Conservation (phyloP, 2,329 filamentous ascomycete genomes). For the Penicillium concentricum region DNA sequence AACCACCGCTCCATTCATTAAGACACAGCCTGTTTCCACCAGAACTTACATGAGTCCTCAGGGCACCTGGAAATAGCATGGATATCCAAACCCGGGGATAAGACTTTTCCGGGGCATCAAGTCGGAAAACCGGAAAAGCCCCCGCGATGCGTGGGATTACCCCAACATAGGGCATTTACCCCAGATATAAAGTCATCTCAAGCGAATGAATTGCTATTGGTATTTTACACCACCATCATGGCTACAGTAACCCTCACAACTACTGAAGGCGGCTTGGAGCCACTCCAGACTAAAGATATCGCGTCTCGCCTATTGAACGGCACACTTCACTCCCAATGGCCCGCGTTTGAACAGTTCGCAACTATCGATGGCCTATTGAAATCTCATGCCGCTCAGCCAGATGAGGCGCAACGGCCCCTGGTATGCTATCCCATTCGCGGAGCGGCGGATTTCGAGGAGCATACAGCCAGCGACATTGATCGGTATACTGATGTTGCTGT, state of each 20-base stretch:
- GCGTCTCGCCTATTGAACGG: conserved; percentile 21
- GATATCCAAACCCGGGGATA: background rate
- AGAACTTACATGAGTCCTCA: background rate
- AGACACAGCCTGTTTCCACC: rapidly evolving
- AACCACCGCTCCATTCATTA: background rate
- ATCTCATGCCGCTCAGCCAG: conserved; percentile 19
- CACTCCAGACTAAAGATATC: conserved; percentile 17
- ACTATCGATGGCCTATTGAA: conserved; percentile 23
- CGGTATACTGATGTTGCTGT: conserved; percentile 24
- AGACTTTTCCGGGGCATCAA: conserved; percentile 4
- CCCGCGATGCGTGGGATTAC: conserved; percentile 5
- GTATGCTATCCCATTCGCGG: conserved; percentile 20
- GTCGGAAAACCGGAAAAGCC: conserved; percentile 16
- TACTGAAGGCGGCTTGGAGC: conserved; percentile 5
- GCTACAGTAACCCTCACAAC: conserved; percentile 10
- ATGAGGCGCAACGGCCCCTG: conserved; percentile 14
- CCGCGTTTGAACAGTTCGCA: conserved; percentile 17
- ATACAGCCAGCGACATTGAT: conserved; percentile 21
- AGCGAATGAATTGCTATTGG: background rate
- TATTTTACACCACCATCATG: background rate
- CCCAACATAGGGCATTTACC: background rate
- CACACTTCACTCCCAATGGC: conserved; percentile 22
- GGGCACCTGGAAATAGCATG: background rate
- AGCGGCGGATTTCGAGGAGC: conserved; percentile 22
- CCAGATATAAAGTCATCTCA: conserved; percentile 5